Evolutionary conservation across 2,329 filamentous ascomycete species (phyloP).

Genomic region (Eurotiales sp.): DNA sequence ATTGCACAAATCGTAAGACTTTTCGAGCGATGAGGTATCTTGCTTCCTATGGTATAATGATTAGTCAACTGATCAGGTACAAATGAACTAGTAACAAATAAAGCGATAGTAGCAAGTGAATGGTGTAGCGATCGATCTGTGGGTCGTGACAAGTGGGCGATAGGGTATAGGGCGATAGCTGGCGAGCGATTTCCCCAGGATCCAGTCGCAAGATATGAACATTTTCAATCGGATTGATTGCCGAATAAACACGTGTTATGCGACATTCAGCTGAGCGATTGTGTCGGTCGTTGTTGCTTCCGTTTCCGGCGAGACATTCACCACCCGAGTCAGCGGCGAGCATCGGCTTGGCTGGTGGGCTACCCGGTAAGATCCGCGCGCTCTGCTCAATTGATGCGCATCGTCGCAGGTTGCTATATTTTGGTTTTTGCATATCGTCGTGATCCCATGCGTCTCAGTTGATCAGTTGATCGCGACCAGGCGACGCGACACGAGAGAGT

Average conservation of each 20-base stretch:
- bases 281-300: conserved; percentile 15
- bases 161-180: too few species aligned
- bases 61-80: conserved; percentile 14
- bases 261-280: too few species aligned
- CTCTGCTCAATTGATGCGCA: neutral
- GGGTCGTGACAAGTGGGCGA: too few species aligned
- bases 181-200: too few species aligned
- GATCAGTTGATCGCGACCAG: too few species aligned
- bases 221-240: neutral
- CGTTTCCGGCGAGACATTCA: conserved; percentile 13
- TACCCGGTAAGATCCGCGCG: conserved; percentile 12
- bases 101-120: neutral
- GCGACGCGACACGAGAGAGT: too few species aligned
- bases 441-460: neutral
- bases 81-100: conserved; percentile 1
- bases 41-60: conserved; percentile 9
- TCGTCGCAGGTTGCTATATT: neutral
- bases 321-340: neutral
- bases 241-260: too few species aligned
- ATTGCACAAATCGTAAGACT: conserved; percentile 21
- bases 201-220: neutral
- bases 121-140: neutral
- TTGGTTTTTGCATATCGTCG: neutral
- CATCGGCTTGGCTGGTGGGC: conserved; percentile 11
- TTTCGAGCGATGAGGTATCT: conserved; percentile 21